phyloP scores from a whole-genome alignment of 371 early-diverging fungal genomes.

The Choanephora cucurbitarum region DNA sequence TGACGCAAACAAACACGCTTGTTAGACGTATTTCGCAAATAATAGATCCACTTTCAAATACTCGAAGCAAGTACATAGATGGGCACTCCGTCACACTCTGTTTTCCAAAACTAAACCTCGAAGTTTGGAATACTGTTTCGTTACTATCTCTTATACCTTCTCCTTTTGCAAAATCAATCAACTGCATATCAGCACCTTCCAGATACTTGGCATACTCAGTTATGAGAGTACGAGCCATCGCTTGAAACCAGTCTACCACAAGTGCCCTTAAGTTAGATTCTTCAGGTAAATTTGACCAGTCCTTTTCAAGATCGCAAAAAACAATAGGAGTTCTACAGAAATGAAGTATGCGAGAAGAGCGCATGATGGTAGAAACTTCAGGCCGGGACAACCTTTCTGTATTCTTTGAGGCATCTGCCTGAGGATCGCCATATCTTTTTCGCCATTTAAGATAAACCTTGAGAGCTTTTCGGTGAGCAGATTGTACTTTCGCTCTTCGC shows the following conservation, averaged over 20 bases:
- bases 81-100: slow-evolving; percentile 44
- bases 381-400: slow-evolving; percentile 47
- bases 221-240: slow-evolving; percentile 58
- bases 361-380: slow-evolving; percentile 59
- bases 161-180: slow-evolving; percentile 50
- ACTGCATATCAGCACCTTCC: slow-evolving; percentile 66
- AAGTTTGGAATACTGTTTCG: slow-evolving; percentile 14
- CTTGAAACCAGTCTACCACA: slow-evolving; percentile 56
- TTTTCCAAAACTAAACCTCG: slow-evolving; percentile 32
- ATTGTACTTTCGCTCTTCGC: slow-evolving; percentile 47
- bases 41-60: slow-evolving; percentile 67
- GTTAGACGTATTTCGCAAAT: slow-evolving; percentile 76
- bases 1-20: slow-evolving; percentile 70
- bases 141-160: slow-evolving; percentile 10
- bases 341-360: slow-evolving; percentile 63
- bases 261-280: slow-evolving; percentile 13
- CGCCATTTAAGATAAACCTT: slow-evolving; percentile 64
- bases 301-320: slow-evolving; percentile 52
- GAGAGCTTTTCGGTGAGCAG: slow-evolving; percentile 61
- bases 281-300: slow-evolving; percentile 30
- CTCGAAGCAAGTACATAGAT: slow-evolving; percentile 64
- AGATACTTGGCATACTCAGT: slow-evolving; percentile 67
- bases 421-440: slow-evolving; percentile 48
- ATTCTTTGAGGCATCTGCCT: slow-evolving; percentile 24
- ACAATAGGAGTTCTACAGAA: slow-evolving; percentile 66